A percentile compares a stretch with the other conserved stretches of the same genome.
Evolutionary conservation across 2,329 filamentous ascomycete species (phyloP).

Genomic region (Diaporthe longicolla): DNA sequence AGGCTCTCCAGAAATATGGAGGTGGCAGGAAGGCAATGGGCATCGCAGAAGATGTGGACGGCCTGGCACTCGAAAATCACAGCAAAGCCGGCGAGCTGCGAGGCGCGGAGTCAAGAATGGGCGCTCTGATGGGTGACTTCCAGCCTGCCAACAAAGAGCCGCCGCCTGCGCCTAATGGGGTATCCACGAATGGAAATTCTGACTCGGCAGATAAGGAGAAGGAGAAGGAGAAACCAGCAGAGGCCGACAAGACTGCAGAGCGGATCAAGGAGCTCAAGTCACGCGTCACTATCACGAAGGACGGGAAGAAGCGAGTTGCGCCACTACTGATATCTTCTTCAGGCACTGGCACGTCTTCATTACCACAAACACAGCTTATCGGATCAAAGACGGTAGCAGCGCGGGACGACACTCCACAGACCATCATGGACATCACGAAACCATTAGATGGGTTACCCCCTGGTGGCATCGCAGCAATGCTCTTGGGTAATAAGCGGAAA

Average conservation of each 20-base stretch:
- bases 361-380: constrained; percentile 90
- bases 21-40: constrained; percentile 89
- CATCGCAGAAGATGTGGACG: constrained; percentile 92
- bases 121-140: constrained; percentile 94
- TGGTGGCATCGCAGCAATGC: constrained; percentile 86
- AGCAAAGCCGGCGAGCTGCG: constrained; percentile 93
- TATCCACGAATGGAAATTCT: constrained; percentile 56
- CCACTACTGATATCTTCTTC: constrained; percentile 93
- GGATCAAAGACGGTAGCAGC: constrained; percentile 75
- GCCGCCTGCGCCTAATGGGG: constrained; percentile 64
- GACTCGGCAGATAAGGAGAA: constrained; percentile 50
- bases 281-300: constrained; percentile 93
- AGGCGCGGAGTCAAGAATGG: constrained; percentile 95
- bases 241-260: constrained; percentile 67
- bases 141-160: constrained; percentile 67
- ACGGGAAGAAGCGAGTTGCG: constrained; percentile 95
- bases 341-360: constrained; percentile 86
- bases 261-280: constrained; percentile 80
- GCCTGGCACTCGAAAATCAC: constrained; percentile 87
- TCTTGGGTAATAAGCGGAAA: constrained; percentile 95
- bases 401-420: constrained; percentile 81
- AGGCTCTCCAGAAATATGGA: constrained; percentile 92
- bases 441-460: constrained; percentile 94
- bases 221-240: constrained; percentile 53
- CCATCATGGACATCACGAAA: constrained; percentile 90